Conservation (phyloP, 2,329 filamentous ascomycete genomes). For the Didymella sp. region DNA sequence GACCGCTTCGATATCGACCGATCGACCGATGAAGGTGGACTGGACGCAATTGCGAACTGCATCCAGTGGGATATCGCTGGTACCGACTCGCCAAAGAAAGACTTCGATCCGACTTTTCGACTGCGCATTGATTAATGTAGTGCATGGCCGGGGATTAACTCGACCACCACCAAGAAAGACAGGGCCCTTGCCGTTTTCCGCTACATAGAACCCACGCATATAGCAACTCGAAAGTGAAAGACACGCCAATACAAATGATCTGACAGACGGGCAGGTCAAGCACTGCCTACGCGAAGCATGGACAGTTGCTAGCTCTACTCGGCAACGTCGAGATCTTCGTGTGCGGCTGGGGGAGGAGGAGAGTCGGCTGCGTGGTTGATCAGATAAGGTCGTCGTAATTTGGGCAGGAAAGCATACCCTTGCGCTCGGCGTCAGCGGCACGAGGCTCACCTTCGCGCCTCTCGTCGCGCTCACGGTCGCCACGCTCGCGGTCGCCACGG, state of each 20-base stretch:
- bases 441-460: conserved; percentile 67
- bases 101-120: conserved; percentile 43
- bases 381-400: conserved; percentile 32
- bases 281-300: conserved; percentile 22
- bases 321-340: conserved; percentile 95
- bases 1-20: conserved; percentile 45
- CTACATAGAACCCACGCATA: conserved; percentile 34
- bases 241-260: conserved; percentile 28
- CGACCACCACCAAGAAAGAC: conserved; percentile 31
- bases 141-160: conserved; percentile 33
- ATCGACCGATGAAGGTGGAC: conserved; percentile 39
- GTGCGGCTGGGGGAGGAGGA: conserved; percentile 71
- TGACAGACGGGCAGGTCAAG: conserved; percentile 21
- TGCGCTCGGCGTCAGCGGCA: conserved; percentile 86
- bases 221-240: conserved; percentile 27
- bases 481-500: conserved; percentile 58
- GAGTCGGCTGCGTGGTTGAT: conserved; percentile 67
- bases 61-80: conserved; percentile 46
- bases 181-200: conserved; percentile 31
- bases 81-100: conserved; percentile 44
- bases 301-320: conserved; percentile 60
- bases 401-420: conserved; percentile 66
- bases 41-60: conserved; percentile 38
- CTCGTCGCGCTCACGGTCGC: conserved; percentile 59
- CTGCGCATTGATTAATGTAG: conserved; percentile 49